A percentile compares a stretch with the other conserved stretches of the same genome.
phyloP scores from a whole-genome alignment of 1,284 basidiomycete genomes.

The Tilletia walkeri region DNA sequence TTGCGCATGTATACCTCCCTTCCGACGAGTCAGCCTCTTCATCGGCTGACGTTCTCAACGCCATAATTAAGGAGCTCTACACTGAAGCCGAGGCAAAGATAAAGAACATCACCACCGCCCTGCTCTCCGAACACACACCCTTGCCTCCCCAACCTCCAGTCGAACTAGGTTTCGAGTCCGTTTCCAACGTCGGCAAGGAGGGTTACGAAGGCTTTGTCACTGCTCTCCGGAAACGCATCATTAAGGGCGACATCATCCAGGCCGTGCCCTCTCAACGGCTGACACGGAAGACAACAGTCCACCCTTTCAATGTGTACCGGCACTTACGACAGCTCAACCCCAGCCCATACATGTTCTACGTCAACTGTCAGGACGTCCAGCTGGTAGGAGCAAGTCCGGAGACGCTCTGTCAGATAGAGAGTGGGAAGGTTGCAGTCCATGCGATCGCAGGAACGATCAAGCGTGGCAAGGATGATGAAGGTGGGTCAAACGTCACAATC shows the following conservation, averaged over 20 bases:
- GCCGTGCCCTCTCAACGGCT: constrained; percentile 94
- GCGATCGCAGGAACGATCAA: constrained; percentile 95
- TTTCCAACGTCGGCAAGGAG: constrained; percentile 87
- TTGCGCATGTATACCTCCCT: constrained; percentile 85
- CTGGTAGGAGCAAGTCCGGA: constrained; percentile 96
- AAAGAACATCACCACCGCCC: constrained; percentile 21
- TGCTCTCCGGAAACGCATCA: constrained; percentile 85
- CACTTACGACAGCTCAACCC: constrained; percentile 92
- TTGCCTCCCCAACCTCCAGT: constrained; percentile 62
- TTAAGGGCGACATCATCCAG: constrained; percentile 97
- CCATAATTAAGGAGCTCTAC: constrained; percentile 25
- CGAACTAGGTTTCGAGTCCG: constrained; percentile 56
- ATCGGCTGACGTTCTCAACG: constrained; percentile 20
- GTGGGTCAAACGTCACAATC: constrained; percentile 58
- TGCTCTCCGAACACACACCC: constrained; percentile 59
- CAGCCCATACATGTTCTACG: constrained; percentile 98
- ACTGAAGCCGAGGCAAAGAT: constrained; percentile 24
- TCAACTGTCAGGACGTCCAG: constrained; percentile 81
- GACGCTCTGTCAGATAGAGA: constrained; percentile 91
- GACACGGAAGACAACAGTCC: constrained; percentile 76
- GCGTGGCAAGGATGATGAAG: constrained; percentile 78
- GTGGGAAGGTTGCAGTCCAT: constrained; percentile 86
- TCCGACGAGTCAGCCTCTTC: constrained; percentile 60
- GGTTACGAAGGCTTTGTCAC: constrained; percentile 94
- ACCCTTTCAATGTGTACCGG: constrained; percentile 96